A percentile compares a stretch with the other conserved stretches of the same genome.
Conservation (phyloP, 140 eudicot species). For the Ambrosia hybrid region DNA sequence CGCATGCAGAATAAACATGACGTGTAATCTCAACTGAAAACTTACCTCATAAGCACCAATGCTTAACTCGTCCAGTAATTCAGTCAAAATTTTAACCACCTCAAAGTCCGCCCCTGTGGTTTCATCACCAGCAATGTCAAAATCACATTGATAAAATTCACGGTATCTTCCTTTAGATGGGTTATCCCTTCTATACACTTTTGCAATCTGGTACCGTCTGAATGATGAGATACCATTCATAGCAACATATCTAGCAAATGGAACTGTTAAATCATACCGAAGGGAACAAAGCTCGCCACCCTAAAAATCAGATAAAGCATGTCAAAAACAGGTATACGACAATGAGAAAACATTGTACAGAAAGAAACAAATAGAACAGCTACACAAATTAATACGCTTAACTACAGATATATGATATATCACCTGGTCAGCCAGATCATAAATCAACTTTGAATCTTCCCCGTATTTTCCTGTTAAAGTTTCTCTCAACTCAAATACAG, state of each 20-base stretch:
- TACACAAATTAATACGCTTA: not conserved
- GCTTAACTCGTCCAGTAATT: conserved; percentile 77
- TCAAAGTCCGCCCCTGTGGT: conserved; percentile 85
- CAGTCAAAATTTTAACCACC: conserved; percentile 74
- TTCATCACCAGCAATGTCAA: conserved; percentile 94
- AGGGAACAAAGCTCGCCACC: conserved; percentile 99
- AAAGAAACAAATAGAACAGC: not conserved
- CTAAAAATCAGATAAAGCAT: conserved; percentile 36
- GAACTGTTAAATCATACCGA: conserved; percentile 93
- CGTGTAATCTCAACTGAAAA: conserved; percentile 7
- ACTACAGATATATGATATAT: conserved; percentile 8
- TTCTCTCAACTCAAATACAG: conserved; percentile 88
- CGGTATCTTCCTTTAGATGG: conserved; percentile 98
- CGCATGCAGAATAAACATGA: conserved; percentile 15
- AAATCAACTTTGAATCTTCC: conserved; percentile 93
- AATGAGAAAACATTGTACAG: conserved; percentile 1
- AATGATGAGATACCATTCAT: conserved; percentile 86
- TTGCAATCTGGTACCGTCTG: conserved; percentile 88
- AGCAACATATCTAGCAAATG: conserved; percentile 95
- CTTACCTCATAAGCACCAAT: conserved; percentile 88
- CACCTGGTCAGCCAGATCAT: conserved; percentile 98
- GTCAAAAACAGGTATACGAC: not conserved
- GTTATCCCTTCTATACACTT: conserved; percentile 89
- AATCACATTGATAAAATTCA: conserved; percentile 97
- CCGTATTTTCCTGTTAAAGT: conserved; percentile 96